Base-by-base conservation (phyloP, 1,284 basidiomycete species). In the Cutaneotrichosporon mucoides region DNA sequence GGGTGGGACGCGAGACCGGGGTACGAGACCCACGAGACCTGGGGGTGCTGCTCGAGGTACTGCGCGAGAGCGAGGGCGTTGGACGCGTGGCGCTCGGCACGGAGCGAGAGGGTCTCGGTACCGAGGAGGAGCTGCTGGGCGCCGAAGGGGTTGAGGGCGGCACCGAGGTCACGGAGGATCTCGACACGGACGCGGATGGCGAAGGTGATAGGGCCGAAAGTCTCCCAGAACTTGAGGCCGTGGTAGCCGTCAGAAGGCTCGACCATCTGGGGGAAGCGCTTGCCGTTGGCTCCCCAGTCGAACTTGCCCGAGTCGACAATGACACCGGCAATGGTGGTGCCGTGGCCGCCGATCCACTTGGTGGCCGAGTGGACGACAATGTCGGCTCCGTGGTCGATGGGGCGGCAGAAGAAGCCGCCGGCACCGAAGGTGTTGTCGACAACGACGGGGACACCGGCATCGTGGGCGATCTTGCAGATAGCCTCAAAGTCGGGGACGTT, bases 381-480 rank as follows among this genome's bases (percentile, higher is more conserved):
- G 70, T 94, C 87, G 46, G 89, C 90, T 34, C 91, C 91, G 56
- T 66, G 59, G 37, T 63, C 50, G 47, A 63, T 52, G 38, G 53
- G 45, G 46, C 57, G 55, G 53, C 54, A 49, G 49, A 47, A 57
- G 77, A 50, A 68, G 82, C 86, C 88, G 68, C 88, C 90, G 76
- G 90, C 87, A 63, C 91, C 91, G 68, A 93, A 92, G 0, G 90
- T 93, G 78, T 94, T 94, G 76, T 94, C 92, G 0, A 93, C 90
- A 10, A 66, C 52, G n/a, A 62, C 33, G 40, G 63, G 60, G 47
- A 67, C 59, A 24, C 63, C 61, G 9, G 45, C 48, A 24, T 52
- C 55, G 47, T 44, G 59, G 40, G 65, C 44, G 49, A 82, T 85
- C 81, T 90, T 86, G 51, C 90, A 85, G 43, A 94, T 79, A 37